phyloP scores from a whole-genome alignment of 257 asterid genomes.

The Henckelia pumila region DNA sequence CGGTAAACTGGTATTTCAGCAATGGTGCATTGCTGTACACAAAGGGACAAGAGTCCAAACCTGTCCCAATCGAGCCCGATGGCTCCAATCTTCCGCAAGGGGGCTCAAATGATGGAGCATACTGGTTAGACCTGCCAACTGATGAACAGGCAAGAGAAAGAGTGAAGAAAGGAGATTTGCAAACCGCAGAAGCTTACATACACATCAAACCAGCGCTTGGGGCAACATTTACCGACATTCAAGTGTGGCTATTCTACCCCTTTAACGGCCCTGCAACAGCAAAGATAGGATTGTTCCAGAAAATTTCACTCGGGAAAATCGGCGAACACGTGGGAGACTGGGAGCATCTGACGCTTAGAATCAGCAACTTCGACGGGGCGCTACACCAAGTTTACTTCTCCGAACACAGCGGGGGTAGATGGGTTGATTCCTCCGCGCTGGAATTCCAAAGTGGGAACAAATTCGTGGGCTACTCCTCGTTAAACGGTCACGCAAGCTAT shows the following conservation, averaged over 20 bases:
- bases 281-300: conserved; percentile 43
- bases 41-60: conserved; percentile 58
- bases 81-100: conserved; percentile 86
- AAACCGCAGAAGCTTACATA: conserved; percentile 57
- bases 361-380: conserved; percentile 76
- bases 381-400: conserved; percentile 55
- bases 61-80: conserved; percentile 35
- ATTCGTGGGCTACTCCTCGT: conserved; percentile 58
- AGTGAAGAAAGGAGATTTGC: conserved; percentile 55
- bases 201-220: conserved; percentile 73
- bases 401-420: conserved; percentile 60
- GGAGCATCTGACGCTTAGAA: conserved; percentile 84
- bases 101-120: conserved; percentile 62
- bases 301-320: conserved; percentile 54
- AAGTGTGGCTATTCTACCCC: conserved; percentile 73
- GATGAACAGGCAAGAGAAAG: conserved; percentile 31
- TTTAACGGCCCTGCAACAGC: conserved; percentile 81
- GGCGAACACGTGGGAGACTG: conserved; percentile 94
- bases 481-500: conserved; percentile 65
- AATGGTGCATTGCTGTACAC: conserved; percentile 57
- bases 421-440: conserved; percentile 58
- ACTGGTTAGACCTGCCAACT: conserved; percentile 74
- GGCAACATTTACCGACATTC: conserved; percentile 71
- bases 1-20: conserved; percentile 75
- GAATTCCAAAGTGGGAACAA: conserved; percentile 51